A percentile compares a stretch with the other conserved stretches of the same genome.
Conservation (phyloP, 345 rosid genomes). For the Gossypium mustelinum region DNA sequence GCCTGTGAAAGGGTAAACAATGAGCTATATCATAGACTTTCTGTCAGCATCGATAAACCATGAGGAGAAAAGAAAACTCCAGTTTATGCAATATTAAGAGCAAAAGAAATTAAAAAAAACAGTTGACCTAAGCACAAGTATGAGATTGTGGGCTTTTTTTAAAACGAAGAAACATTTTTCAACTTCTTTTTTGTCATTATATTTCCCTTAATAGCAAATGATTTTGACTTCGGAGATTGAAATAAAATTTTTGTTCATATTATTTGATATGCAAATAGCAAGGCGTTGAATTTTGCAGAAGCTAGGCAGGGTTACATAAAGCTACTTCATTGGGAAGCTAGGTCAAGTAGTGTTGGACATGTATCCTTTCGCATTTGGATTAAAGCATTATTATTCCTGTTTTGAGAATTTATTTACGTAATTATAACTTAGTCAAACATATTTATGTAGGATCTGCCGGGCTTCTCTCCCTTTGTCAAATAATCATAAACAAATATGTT, state of each 20-base stretch:
- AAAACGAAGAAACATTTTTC: not conserved
- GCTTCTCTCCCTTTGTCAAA: not conserved
- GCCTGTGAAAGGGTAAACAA: slow-evolving; percentile 31
- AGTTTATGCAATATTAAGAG: not conserved
- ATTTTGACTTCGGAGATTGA: not conserved
- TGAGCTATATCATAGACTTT: slow-evolving; percentile 12
- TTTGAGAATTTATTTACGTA: not conserved
- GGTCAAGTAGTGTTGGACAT: not conserved
- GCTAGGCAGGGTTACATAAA: not conserved
- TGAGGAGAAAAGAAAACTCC: slow-evolving; percentile 5
- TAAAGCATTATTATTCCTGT: slow-evolving; percentile 7
- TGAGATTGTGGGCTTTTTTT: slow-evolving; percentile 9
- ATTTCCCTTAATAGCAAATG: not conserved
- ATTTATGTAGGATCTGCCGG: not conserved
- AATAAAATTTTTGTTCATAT: not conserved
- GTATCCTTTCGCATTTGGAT: not conserved
- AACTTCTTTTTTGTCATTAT: not conserved
- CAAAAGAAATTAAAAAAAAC: not conserved
- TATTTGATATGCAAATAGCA: slow-evolving; percentile 8
- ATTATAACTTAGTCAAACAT: not conserved
- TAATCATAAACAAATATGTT: not conserved
- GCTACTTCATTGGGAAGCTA: not conserved
- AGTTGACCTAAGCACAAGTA: slow-evolving; percentile 13
- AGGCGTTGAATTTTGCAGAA: not conserved
- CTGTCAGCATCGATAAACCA: slow-evolving; percentile 11